Evolutionary conservation across 192 early-diverging fungal genomes (phyloP).

Genomic region (Backusella liffmaniae): DNA sequence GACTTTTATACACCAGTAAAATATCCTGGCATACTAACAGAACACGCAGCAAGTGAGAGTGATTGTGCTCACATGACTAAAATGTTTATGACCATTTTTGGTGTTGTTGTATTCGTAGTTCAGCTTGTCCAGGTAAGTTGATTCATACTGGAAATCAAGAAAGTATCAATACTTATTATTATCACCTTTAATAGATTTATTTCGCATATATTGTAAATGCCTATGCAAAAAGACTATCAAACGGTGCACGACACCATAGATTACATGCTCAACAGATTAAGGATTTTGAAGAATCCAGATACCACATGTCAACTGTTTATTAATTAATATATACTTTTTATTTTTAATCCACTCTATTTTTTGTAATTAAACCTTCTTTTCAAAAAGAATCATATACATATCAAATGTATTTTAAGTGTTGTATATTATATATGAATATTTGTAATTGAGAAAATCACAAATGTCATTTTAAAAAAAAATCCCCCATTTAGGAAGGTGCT

Average conservation of each 20-base stretch:
- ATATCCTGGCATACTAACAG: conserved; percentile 32
- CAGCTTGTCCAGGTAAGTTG: conserved; percentile 33
- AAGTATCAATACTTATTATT: neutral
- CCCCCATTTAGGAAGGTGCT: neutral
- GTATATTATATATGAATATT: neutral
- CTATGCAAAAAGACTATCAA: conserved; percentile 30
- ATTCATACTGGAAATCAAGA: neutral
- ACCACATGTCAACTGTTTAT: conserved; percentile 35
- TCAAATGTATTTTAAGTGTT: neutral
- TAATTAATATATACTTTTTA: conserved; percentile 5
- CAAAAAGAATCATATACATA: neutral
- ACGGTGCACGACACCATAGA: conserved; percentile 31
- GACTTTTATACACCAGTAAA: conserved; percentile 34
- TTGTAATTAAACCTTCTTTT: neutral
- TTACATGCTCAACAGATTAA: conserved; percentile 35
- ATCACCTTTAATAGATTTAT: conserved; percentile 19
- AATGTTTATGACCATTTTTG: conserved; percentile 18
- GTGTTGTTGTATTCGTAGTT: conserved; percentile 23
- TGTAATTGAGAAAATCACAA: neutral
- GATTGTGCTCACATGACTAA: conserved; percentile 22
- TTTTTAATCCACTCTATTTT: neutral
- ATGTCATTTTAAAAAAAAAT: neutral
- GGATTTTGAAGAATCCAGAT: conserved; percentile 32
- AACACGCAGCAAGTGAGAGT: conserved; percentile 2
- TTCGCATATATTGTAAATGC: conserved; percentile 32